Percentiles rank a stretch among this genome's conserved stretches.
These are phyloP conservation scores for Sutorius eximius DNA, from an alignment of 1,284 basidiomycete genomes.

Conservation along the genomic window DNA sequence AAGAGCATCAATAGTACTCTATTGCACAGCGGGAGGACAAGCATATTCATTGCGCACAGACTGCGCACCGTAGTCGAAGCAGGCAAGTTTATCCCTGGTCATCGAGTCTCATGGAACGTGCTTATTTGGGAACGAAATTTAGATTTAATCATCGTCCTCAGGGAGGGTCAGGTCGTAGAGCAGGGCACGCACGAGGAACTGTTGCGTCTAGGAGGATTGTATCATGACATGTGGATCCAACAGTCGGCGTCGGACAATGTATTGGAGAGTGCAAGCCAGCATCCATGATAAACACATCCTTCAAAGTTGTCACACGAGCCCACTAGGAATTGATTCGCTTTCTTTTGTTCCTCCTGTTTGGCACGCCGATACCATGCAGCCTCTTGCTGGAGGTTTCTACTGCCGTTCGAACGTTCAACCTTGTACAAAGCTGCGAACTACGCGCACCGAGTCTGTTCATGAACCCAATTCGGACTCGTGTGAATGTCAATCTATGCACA, in stretches of 20 bases:
- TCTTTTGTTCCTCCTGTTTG: neutral
- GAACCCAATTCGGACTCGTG: too few species aligned
- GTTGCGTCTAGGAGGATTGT: slow-evolving; percentile 70
- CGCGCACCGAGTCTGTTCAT: too few species aligned
- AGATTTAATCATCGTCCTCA: slow-evolving; percentile 90
- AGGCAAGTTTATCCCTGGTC: slow-evolving; percentile 44
- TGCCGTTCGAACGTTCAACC: too few species aligned
- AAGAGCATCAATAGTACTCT: slow-evolving; percentile 86
- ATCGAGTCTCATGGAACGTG: neutral
- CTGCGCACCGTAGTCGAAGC: slow-evolving; percentile 89
- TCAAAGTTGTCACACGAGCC: neutral
- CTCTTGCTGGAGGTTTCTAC: too few species aligned
- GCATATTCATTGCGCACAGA: slow-evolving; percentile 94
- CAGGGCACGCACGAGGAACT: slow-evolving; percentile 91
- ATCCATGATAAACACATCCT: neutral
- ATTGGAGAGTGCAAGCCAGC: slow-evolving; percentile 13
- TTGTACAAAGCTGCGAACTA: too few species aligned
- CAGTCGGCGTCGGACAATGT: slow-evolving; percentile 51
- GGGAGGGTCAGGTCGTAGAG: slow-evolving; percentile 83
- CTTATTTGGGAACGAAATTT: slow-evolving; percentile 5
- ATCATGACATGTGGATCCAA: slow-evolving; percentile 85
- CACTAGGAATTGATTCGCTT: neutral
- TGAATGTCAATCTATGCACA: too few species aligned
- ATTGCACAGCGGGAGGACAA: slow-evolving; percentile 78
- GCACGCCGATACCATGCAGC: too few species aligned